Conservation (phyloP, 345 rosid species). For the Eucalyptus camaldulensis region DNA sequence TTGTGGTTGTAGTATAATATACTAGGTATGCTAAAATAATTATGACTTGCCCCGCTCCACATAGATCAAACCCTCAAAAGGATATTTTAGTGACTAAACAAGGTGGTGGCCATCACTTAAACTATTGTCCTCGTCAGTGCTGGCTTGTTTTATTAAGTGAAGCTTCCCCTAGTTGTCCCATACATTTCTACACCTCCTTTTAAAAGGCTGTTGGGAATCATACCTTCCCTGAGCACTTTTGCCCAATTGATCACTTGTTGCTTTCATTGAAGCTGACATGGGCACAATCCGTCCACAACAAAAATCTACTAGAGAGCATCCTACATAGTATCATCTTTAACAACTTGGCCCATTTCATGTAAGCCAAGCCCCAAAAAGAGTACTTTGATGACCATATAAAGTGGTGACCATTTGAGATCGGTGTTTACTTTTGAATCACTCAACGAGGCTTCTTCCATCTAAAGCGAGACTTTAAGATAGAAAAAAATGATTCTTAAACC, state of each 20-base stretch:
- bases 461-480: background rate
- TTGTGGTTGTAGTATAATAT: background rate
- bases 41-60: background rate
- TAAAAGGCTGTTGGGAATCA: background rate
- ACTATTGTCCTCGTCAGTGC: background rate
- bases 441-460: background rate
- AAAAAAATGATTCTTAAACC: background rate
- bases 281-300: background rate
- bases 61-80: background rate
- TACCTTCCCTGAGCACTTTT: background rate
- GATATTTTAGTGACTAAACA: background rate
- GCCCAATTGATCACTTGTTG: background rate
- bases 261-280: background rate
- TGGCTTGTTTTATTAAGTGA: background rate
- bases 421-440: background rate
- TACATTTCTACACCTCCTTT: background rate
- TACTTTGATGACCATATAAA: background rate
- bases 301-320: background rate
- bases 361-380: background rate
- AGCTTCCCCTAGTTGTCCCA: background rate
- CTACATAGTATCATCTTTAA: background rate
- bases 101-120: background rate
- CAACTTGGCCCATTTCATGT: background rate
- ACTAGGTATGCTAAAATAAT: background rate
- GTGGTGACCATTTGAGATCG: background rate